A percentile compares a stretch with the other conserved stretches of the same genome.
phyloP scores from a whole-genome alignment of 371 early-diverging fungal genomes.

The Mucor lusitanicus region DNA sequence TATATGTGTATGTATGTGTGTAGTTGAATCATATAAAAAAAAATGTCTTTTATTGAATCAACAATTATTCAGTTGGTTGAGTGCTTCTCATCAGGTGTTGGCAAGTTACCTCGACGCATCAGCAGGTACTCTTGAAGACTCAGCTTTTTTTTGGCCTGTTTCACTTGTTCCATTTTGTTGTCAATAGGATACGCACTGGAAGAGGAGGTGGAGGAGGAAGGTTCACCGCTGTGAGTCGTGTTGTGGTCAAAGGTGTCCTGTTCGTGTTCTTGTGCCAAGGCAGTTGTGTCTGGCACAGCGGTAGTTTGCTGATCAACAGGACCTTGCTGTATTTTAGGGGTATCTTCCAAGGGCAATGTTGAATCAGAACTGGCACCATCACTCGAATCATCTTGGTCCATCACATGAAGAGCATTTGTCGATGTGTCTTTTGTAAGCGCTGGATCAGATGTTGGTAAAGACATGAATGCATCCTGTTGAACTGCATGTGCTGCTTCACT shows the following conservation, averaged over 20 bases:
- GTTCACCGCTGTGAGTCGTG: background rate
- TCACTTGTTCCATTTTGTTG: background rate
- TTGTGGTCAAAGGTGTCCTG: background rate
- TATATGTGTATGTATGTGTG: constrained; percentile 35
- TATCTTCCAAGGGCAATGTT: constrained; percentile 32
- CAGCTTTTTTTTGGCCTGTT: constrained; percentile 21
- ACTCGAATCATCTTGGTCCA: constrained; percentile 6
- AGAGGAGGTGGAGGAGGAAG: background rate
- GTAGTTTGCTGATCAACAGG: background rate
- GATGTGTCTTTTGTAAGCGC: background rate
- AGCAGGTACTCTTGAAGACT: constrained; percentile 43
- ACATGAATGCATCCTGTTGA: background rate
- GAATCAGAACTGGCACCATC: constrained; percentile 37
- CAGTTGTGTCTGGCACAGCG: background rate
- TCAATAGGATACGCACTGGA: background rate
- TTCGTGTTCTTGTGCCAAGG: background rate
- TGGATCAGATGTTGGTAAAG: background rate
- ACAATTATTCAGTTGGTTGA: background rate
- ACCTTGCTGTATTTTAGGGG: background rate
- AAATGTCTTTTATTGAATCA: too few relatives aligned
- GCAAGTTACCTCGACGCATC: constrained; percentile 19
- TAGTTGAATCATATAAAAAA: too few relatives aligned
- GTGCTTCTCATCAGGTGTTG: constrained; percentile 17
- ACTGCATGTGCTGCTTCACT: background rate
- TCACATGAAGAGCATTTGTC: background rate